Conservation (phyloP, 2,329 filamentous ascomycete genomes). For the Sporothrix pseudoabietina region DNA sequence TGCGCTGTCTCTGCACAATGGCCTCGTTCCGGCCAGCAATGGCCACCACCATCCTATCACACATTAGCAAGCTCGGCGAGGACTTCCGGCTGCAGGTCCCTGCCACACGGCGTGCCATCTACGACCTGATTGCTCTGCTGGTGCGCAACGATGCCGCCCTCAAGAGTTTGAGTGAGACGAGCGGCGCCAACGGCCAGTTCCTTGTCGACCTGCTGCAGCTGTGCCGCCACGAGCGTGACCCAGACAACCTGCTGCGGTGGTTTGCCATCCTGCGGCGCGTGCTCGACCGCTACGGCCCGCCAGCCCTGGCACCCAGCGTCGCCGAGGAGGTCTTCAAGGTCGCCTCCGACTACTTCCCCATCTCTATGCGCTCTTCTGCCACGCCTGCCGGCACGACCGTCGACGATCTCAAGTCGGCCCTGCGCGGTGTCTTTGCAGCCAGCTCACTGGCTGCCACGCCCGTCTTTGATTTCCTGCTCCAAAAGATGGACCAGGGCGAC, state of each 20-base stretch:
- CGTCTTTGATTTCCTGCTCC: constrained; percentile 57
- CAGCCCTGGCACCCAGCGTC: constrained; percentile 47
- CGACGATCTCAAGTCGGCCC: constrained; percentile 56
- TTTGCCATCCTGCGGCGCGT: constrained; percentile 54
- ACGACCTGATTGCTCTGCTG: constrained; percentile 51
- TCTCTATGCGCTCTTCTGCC: constrained; percentile 57
- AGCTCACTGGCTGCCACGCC: constrained; percentile 50
- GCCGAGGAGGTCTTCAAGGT: constrained; percentile 55
- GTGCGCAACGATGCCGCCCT: constrained; percentile 42
- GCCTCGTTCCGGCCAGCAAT: constrained; percentile 54
- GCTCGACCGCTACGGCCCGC: constrained; percentile 46
- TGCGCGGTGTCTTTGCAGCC: constrained; percentile 58
- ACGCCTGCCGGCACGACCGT: constrained; percentile 56
- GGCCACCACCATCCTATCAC: constrained; percentile 53
- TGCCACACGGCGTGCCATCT: constrained; percentile 56
- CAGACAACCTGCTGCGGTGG: constrained; percentile 59
- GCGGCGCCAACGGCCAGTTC: constrained; percentile 49
- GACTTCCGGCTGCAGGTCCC: constrained; percentile 58
- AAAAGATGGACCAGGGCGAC: constrained; percentile 61
- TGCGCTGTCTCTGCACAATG: constrained; percentile 54
- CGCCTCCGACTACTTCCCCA: constrained; percentile 64
- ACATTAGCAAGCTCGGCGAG: constrained; percentile 55
- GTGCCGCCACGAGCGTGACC: constrained; percentile 59
- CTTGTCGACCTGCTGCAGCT: constrained; percentile 54
- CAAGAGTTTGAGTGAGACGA: constrained; percentile 47